Evolutionary conservation across 2,329 filamentous ascomycete genomes (phyloP), one percentile per base, ranked within the genome.

Genomic region (Stagonosporopsis rhizophila): DNA sequence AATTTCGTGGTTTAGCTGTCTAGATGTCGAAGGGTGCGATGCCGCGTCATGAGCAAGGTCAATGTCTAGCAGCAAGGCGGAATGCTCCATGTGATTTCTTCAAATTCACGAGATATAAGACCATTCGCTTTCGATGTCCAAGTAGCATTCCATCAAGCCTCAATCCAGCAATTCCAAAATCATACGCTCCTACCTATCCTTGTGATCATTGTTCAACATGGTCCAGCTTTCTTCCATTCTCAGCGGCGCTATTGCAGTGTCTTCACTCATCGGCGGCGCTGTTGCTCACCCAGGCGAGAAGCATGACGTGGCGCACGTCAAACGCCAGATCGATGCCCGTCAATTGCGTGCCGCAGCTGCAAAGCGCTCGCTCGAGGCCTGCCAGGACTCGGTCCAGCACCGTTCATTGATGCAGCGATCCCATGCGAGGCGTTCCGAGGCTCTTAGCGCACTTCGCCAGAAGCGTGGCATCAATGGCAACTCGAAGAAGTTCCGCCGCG

Each of bases 211-310:
- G 2, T 19, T 19, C 56, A 58, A 6, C 12, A 68, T 68, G 64
- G 64, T 68, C 37, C 52, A 64, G 34, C 59, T 68, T 41, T 56
- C 52, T 30, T 65, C 61, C 28, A 58, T 66, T 28, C 41, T 67
- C 41, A 58, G 60, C 40, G 48, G 52, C 42, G 65, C 65, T 15
- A 44, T 64, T 30, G 59, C 57, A 17, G 60, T 55, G 14, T 55
- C 65, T 41, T 64, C 61, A 15, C 58, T 69, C 32, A 45, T 67
- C 4, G 34, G 56, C 39, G 42, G 60, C 28, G 60, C 58, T 14
- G 17, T 58, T 32, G 71, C 71, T 30, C 73, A 75, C 34, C 72
- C 73, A 23, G 72, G 72, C 30, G 73, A 75, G 56, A 67, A 70
- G 42, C 71, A 75, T 44, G 68, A 74, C 28, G 60, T 63, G 51